These are phyloP conservation scores for Claviceps purpurea DNA, from an alignment of 2,329 filamentous ascomycete genomes.

Conservation along the genomic window DNA sequence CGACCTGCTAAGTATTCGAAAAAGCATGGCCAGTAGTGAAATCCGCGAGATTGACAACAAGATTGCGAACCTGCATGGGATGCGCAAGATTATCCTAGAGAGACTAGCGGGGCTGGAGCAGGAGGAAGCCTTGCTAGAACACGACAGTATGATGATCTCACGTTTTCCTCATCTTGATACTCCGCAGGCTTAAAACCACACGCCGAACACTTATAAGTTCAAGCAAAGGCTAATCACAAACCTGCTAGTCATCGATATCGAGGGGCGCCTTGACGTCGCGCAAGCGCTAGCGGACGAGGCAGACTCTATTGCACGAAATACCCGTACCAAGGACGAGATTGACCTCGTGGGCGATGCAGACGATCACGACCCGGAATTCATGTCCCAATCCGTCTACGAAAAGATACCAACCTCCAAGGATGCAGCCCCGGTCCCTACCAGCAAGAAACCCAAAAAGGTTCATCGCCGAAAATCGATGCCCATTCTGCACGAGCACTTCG, in stretches of 20 bases:
- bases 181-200: background rate
- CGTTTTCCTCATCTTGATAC: background rate
- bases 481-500: constrained; percentile 87
- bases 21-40: constrained; percentile 95
- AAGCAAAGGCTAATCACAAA: background rate
- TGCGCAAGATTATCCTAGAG: constrained; percentile 85
- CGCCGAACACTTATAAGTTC: no score
- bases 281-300: constrained; percentile 46
- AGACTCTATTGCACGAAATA: constrained; percentile 39
- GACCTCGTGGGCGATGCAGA: constrained; percentile 38
- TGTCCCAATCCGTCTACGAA: constrained; percentile 96
- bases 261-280: constrained; percentile 47
- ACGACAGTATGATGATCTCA: constrained; percentile 53
- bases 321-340: constrained; percentile 38
- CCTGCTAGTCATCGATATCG: constrained; percentile 44
- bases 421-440: constrained; percentile 25
- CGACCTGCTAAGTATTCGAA: constrained; percentile 82
- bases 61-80: constrained; percentile 80
- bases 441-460: constrained; percentile 36
- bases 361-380: constrained; percentile 50
- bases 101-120: constrained; percentile 75
- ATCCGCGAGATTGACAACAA: constrained; percentile 96
- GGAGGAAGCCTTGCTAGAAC: constrained; percentile 80
- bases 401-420: constrained; percentile 55
- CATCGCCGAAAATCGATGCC: constrained; percentile 75